phyloP scores from a whole-genome alignment of 1,284 basidiomycete species.

The Boletus sp. region DNA sequence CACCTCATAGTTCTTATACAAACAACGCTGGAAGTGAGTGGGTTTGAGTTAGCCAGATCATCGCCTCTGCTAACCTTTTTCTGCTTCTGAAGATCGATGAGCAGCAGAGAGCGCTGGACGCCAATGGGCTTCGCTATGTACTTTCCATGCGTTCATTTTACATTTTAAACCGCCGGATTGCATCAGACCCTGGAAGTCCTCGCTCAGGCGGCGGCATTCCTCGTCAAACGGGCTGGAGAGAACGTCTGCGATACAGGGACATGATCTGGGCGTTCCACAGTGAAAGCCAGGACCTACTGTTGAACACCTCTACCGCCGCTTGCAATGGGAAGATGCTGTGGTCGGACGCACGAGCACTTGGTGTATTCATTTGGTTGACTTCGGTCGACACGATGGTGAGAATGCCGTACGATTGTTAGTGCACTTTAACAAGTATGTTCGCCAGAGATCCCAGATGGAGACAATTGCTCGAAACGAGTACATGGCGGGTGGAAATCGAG shows the following conservation, averaged over 20 bases:
- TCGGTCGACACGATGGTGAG: slow-evolving; percentile 74
- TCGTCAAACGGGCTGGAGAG: slow-evolving; percentile 50
- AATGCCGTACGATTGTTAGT: slow-evolving; percentile 14
- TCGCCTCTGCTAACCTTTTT: slow-evolving; percentile 2
- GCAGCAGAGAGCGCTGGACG: slow-evolving; percentile 80
- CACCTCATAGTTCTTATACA: slow-evolving; percentile 79
- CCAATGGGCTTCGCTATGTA: slow-evolving; percentile 86
- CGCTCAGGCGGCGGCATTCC: slow-evolving; percentile 37
- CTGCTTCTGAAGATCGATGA: slow-evolving; percentile 65
- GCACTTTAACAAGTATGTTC: slow-evolving; percentile 3
- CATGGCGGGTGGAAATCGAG: slow-evolving; percentile 78
- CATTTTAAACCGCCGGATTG: slow-evolving; percentile 64
- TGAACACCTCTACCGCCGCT: slow-evolving; percentile 66
- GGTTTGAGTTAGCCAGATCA: neutral
- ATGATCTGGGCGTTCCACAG: slow-evolving; percentile 96
- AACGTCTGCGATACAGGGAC: slow-evolving; percentile 83
- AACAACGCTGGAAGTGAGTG: slow-evolving; percentile 76
- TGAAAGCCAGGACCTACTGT: slow-evolving; percentile 81
- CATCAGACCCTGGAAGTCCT: slow-evolving; percentile 43
- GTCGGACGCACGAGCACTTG: slow-evolving; percentile 81
- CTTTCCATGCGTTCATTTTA: slow-evolving; percentile 85
- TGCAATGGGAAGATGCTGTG: slow-evolving; percentile 84
- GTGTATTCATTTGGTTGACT: slow-evolving; percentile 85
- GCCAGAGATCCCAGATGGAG: slow-evolving; percentile 78
- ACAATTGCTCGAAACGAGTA: slow-evolving; percentile 91